These are phyloP conservation scores for Trypanosoma caninum DNA, from an alignment of 208 protist species.

Conservation along the genomic window DNA sequence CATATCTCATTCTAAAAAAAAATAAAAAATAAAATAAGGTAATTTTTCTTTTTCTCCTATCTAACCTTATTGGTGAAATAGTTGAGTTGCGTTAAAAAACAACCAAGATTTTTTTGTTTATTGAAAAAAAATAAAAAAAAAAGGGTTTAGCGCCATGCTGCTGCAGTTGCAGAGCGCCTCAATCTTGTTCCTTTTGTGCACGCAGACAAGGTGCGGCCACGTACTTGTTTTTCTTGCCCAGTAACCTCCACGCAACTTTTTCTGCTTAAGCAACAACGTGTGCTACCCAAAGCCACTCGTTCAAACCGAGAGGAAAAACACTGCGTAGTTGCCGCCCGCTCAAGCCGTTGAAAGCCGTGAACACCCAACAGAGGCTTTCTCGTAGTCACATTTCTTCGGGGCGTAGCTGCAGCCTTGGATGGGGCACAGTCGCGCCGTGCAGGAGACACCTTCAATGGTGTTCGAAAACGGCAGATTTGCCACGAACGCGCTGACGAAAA, in stretches of 20 bases:
- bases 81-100: no score
- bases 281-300: background rate
- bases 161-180: conserved; percentile 9
- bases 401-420: background rate
- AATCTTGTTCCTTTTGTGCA: background rate
- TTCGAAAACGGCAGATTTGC: background rate
- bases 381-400: background rate
- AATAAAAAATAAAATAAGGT: background rate
- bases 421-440: background rate
- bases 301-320: background rate
- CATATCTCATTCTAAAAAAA: background rate
- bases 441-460: background rate
- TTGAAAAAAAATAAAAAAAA: background rate
- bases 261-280: background rate
- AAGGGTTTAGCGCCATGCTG: background rate
- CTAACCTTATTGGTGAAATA: no score
- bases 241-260: background rate
- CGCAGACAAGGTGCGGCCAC: background rate
- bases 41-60: background rate
- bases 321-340: background rate
- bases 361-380: background rate
- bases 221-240: background rate
- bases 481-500: background rate
- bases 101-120: no score
- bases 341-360: background rate